These are phyloP conservation scores for Colletotrichum graminicola DNA, from an alignment of 2,329 filamentous ascomycete genomes.

Conservation along the genomic window DNA sequence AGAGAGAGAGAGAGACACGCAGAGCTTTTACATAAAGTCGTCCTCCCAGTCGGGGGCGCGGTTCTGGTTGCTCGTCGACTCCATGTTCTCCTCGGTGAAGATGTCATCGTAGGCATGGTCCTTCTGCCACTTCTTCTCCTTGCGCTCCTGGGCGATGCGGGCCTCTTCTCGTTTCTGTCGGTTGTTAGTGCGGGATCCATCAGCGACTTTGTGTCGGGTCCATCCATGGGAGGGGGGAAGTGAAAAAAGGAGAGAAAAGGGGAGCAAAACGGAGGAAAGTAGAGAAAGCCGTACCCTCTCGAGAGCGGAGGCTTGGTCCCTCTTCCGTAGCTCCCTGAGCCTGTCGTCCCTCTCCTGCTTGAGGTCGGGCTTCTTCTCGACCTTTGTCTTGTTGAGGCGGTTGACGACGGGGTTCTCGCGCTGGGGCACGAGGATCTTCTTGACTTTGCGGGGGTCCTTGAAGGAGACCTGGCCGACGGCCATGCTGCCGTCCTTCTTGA, in stretches of 20 bases:
- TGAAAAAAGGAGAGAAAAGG: background rate
- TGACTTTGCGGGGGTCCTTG: constrained; percentile 88
- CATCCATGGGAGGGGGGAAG: background rate
- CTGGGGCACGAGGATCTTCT: constrained; percentile 81
- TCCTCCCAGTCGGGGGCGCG: constrained; percentile 82
- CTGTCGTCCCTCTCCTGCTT: constrained; percentile 84
- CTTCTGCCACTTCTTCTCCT: constrained; percentile 92
- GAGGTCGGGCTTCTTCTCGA: constrained; percentile 89
- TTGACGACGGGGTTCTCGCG: constrained; percentile 94
- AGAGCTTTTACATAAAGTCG: constrained; percentile 84
- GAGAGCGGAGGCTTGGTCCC: constrained; percentile 73
- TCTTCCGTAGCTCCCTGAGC: constrained; percentile 76
- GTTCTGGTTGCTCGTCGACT: constrained; percentile 85
- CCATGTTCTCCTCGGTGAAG: constrained; percentile 85
- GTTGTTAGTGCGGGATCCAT: constrained; percentile 12
- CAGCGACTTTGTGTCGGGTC: no score
- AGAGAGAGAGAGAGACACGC: background rate
- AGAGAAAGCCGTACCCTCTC: constrained; percentile 65
- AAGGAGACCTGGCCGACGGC: constrained; percentile 94
- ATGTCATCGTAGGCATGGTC: constrained; percentile 98
- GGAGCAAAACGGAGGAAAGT: constrained; percentile 12
- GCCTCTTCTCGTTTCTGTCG: constrained; percentile 81
- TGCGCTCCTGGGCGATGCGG: constrained; percentile 79
- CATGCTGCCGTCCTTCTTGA: constrained; percentile 97
- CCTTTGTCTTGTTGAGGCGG: constrained; percentile 96